Evolutionary conservation across 2,329 filamentous ascomycete species (phyloP), one percentile per base, ranked within the genome.

Genomic region (Neoscytalidium dimidiatum): DNA sequence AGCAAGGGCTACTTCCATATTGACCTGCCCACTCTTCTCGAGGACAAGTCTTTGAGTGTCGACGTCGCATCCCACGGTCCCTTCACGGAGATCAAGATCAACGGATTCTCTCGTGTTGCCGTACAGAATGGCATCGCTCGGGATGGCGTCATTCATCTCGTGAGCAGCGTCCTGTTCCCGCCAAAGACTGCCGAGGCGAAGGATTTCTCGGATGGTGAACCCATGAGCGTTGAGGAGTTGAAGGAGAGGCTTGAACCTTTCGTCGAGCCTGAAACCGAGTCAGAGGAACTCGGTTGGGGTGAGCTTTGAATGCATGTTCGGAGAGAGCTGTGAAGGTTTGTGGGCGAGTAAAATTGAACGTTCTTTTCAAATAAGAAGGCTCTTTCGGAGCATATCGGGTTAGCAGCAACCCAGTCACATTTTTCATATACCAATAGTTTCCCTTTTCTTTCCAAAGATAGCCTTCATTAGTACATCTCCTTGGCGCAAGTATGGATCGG

Each of bases 111-210:
- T 2, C 81, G 81, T 6, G 90, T 96, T 1, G 81, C 82, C 0
- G 80, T 92, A 6, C 82, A 88, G 67, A 92, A 97, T 73, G 89
- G 83, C 0, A 77, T 95, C 64, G 90, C 89, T 0, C 86, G 84
- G 72, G 91, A 97, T 73, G 94, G 94, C 33, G 92, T 94, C 14
- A 85, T 96, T 41, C 94, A 97, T 64, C 88, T 94, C 17, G 82
- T 95, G 0, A 83, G 85, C 53, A 84, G 84, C 65, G 87, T 97
- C 0, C 79, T 96, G 65, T 87, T 97, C 68, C 94, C 94, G 46
- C 92, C 92, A 1, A 88, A 86, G 77, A 83, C 83, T 67, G 73
- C 65, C 2, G 77, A 76, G 23, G 70, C 70, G 6, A 69, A 75
- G 65, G 51, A 69, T 68, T 53, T 73, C 0, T 73, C 71, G 58